These are phyloP conservation scores for Chaetomium cochliodes DNA, from an alignment of 495 filamentous ascomycete species.

Conservation along the genomic window DNA sequence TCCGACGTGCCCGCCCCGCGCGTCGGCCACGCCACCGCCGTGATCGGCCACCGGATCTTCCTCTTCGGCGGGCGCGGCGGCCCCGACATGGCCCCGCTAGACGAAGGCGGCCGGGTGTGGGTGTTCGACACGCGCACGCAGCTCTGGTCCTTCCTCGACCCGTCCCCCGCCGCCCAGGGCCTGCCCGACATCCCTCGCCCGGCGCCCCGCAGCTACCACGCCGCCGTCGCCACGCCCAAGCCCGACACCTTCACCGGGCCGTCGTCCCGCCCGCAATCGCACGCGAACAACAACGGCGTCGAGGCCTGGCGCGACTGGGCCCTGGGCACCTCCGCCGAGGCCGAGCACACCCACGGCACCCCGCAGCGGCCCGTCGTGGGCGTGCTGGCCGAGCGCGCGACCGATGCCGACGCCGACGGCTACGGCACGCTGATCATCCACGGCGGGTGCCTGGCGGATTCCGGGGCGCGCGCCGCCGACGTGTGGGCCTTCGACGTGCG, in stretches of 20 bases:
- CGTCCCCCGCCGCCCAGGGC: conserved; percentile 31
- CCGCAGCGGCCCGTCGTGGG: conserved; percentile 52
- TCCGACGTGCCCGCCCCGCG: conserved; percentile 50
- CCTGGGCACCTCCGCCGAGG: conserved; percentile 41
- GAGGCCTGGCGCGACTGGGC: conserved; percentile 46
- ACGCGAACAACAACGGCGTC: conserved; percentile 4
- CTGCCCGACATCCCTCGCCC: conserved; percentile 28
- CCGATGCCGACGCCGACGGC: conserved; percentile 48
- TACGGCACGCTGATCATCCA: conserved; percentile 66
- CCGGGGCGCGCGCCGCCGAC: conserved; percentile 51
- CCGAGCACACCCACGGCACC: conserved; percentile 41
- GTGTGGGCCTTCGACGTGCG: conserved; percentile 70
- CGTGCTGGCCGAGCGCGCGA: conserved; percentile 44
- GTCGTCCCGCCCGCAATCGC: conserved; percentile 17
- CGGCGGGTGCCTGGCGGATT: conserved; percentile 56
- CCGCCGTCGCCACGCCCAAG: conserved; percentile 50
- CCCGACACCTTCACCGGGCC: conserved; percentile 39
- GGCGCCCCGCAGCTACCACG: conserved; percentile 47
- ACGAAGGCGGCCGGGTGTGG: conserved; percentile 66
- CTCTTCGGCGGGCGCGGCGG: conserved; percentile 60
- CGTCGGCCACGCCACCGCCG: conserved; percentile 57
- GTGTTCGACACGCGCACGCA: conserved; percentile 58
- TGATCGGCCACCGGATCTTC: conserved; percentile 60
- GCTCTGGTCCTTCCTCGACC: conserved; percentile 58
- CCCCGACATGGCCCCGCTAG: conserved; percentile 46